These are phyloP conservation scores for Trametes sp. DNA, from an alignment of 1,284 basidiomycete genomes.

Conservation along the genomic window DNA sequence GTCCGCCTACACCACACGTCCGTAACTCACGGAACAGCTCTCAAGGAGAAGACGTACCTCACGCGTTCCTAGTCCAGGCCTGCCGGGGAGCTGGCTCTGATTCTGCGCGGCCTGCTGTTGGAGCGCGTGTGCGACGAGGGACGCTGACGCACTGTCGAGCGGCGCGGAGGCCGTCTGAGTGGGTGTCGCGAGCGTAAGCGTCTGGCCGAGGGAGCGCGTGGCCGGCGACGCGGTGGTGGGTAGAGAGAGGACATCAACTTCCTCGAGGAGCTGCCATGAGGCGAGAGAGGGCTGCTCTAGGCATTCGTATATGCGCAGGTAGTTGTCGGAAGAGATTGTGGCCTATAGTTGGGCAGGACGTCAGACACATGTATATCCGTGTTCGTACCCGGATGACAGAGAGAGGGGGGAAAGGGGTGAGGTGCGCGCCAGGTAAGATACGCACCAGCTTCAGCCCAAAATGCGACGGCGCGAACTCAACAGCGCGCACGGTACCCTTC, in stretches of 20 bases:
- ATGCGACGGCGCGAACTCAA: constrained; percentile 87
- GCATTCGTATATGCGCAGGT: constrained; percentile 90
- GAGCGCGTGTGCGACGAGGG: constrained; percentile 66
- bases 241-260: constrained; percentile 76
- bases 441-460: constrained; percentile 88
- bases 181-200: constrained; percentile 68
- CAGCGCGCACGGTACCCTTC: constrained; percentile 81
- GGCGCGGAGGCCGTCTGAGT: constrained; percentile 61
- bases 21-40: too few relatives aligned
- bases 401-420: too few relatives aligned
- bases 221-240: constrained; percentile 51
- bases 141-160: constrained; percentile 63
- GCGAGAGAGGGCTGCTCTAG: constrained; percentile 82
- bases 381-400: too few relatives aligned
- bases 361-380: not conserved
- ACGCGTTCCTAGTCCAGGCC: constrained; percentile 65
- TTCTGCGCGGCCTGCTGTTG: constrained; percentile 61
- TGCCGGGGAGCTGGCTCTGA: constrained; percentile 44
- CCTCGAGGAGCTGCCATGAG: constrained; percentile 83
- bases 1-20: constrained; percentile 55
- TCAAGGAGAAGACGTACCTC: constrained; percentile 47
- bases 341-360: constrained; percentile 57
- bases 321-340: constrained; percentile 85
- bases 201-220: constrained; percentile 55
- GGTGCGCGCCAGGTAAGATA: constrained; percentile 25